Conservation (phyloP, 2,329 filamentous ascomycete species). For the Microsporum audouinii region DNA sequence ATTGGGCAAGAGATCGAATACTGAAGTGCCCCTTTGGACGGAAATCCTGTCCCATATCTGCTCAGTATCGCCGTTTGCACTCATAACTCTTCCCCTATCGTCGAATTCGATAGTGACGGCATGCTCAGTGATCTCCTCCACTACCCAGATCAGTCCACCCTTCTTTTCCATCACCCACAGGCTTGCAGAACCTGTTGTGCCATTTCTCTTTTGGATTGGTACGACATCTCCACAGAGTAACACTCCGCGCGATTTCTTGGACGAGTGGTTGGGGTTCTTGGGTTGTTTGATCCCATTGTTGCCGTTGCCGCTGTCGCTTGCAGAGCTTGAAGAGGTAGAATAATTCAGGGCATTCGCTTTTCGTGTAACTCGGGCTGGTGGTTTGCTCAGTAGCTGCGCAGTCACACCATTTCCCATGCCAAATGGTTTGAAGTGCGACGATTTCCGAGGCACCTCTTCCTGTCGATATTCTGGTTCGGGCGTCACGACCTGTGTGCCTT, state of each 20-base stretch:
- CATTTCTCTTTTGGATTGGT: constrained; percentile 91
- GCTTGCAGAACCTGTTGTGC: constrained; percentile 80
- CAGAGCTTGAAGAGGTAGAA: constrained; percentile 26
- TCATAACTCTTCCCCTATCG: constrained; percentile 61
- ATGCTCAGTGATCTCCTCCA: constrained; percentile 96
- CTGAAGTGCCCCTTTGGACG: constrained; percentile 56
- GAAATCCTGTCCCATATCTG: constrained; percentile 73
- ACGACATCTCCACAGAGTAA: constrained; percentile 95
- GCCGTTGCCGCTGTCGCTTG: not conserved
- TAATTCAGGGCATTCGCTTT: constrained; percentile 49
- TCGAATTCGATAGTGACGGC: constrained; percentile 67
- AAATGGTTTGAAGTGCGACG: constrained; percentile 30
- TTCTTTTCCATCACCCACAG: constrained; percentile 98
- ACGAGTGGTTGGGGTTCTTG: constrained; percentile 54
- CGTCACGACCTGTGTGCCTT: constrained; percentile 42
- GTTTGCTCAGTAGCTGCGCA: constrained; percentile 76
- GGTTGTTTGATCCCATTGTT: constrained; percentile 30
- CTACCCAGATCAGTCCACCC: constrained; percentile 87
- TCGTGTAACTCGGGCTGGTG: constrained; percentile 46
- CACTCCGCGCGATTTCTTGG: constrained; percentile 73
- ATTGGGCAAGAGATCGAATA: constrained; percentile 67
- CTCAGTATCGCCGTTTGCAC: constrained; percentile 61
- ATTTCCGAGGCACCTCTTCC: constrained; percentile 26
- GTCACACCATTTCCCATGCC: constrained; percentile 76
- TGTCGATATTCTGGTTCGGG: constrained; percentile 30